A percentile compares a stretch with the other conserved stretches of the same genome.
These are phyloP conservation scores for Spathaspora sp. DNA, from an alignment of 1,139 yeast species.

Conservation along the genomic window DNA sequence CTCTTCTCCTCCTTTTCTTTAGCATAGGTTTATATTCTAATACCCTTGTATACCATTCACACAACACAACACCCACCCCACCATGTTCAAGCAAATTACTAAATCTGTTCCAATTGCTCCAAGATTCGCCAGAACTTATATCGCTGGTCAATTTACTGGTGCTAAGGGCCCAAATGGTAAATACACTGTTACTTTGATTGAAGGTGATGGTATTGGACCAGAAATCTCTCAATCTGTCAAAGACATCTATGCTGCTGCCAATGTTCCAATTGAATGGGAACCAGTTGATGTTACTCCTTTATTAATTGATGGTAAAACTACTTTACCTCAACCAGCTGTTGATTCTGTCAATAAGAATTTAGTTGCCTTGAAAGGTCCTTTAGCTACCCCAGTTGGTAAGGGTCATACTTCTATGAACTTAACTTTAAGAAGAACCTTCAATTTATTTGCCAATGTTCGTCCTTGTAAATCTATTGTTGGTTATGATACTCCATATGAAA, in stretches of 20 bases:
- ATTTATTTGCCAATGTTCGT: constrained; percentile 94
- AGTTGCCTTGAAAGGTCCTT: constrained; percentile 96
- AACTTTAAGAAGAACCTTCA: constrained; percentile 95
- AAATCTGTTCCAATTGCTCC: constrained; percentile 33
- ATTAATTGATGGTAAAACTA: constrained; percentile 88
- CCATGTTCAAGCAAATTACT: constrained; percentile 47
- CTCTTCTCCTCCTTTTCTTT: neutral
- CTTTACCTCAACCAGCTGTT: constrained; percentile 90
- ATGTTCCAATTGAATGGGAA: constrained; percentile 97
- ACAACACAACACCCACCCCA: constrained; percentile 1
- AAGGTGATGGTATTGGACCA: constrained; percentile 98
- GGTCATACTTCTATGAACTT: constrained; percentile 97
- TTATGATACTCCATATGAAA: constrained; percentile 89
- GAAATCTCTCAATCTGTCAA: constrained; percentile 94
- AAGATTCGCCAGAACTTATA: constrained; percentile 45
- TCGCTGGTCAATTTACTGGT: constrained; percentile 54
- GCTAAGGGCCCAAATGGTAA: constrained; percentile 56
- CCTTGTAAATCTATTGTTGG: constrained; percentile 95
- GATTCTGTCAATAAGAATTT: constrained; percentile 88
- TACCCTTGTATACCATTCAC: neutral
- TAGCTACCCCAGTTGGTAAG: constrained; percentile 98
- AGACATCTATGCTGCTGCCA: constrained; percentile 87
- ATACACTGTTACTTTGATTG: constrained; percentile 91
- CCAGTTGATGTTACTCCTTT: constrained; percentile 94
- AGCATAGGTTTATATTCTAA: neutral